phyloP scores from a whole-genome alignment of 495 filamentous ascomycete genomes.

The Podospora didyma region DNA sequence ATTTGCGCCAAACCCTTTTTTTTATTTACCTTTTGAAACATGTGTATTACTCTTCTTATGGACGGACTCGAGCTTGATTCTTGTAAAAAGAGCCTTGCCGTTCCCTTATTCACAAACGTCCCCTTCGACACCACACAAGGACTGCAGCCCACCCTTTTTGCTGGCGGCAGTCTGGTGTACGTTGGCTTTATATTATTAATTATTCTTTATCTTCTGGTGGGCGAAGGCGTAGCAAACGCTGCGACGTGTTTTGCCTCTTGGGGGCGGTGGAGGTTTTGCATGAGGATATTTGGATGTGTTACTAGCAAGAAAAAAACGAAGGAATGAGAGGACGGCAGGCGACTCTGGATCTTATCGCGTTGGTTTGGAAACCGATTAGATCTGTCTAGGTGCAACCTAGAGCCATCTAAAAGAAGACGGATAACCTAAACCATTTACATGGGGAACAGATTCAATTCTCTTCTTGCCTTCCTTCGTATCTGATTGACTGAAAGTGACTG shows the following conservation, averaged over 20 bases:
- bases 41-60: slow-evolving; percentile 17
- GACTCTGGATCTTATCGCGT: too few species aligned
- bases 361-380: too few species aligned
- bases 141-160: slow-evolving; percentile 39
- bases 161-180: slow-evolving; percentile 34
- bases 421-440: too few species aligned
- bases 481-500: too few species aligned
- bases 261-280: neutral
- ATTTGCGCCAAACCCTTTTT: slow-evolving; percentile 11
- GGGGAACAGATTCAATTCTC: too few species aligned
- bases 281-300: neutral
- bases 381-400: too few species aligned
- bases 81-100: slow-evolving; percentile 18
- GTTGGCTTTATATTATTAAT: slow-evolving; percentile 39
- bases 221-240: too few species aligned
- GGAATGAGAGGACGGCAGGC: neutral
- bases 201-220: slow-evolving; percentile 26
- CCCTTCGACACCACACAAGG: slow-evolving; percentile 23
- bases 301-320: neutral
- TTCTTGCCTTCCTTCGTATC: too few species aligned
- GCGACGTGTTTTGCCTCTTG: neutral
- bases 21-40: slow-evolving; percentile 25
- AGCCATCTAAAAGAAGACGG: too few species aligned
- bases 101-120: slow-evolving; percentile 15
- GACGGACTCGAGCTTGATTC: slow-evolving; percentile 14